Base-by-base conservation (phyloP, 306 rosid genomes). In the Malus asiatica region DNA sequence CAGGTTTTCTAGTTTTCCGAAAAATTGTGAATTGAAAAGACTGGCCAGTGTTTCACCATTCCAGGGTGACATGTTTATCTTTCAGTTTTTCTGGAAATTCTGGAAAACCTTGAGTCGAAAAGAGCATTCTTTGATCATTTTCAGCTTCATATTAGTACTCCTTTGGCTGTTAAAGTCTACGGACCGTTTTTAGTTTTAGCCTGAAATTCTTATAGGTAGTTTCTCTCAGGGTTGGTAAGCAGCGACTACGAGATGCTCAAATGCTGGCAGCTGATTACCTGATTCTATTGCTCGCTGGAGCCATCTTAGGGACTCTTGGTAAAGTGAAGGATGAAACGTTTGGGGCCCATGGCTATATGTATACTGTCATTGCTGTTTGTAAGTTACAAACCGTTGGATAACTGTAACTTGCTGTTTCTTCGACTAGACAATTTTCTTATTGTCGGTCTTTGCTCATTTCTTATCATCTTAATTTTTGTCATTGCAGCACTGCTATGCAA, bases 301-400 rank as follows among this genome's bases (percentile, higher is more conserved):
- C 91, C 80, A 84, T 88, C 81, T 78, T 92, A 78, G 97, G 97
- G 81, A 85, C 86, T 71, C 93, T 92, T 65, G 85, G 96, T 45
- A 83, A 84, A 87, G 86, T 89, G 81, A 87, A 84, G 58, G 97
- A 92, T 40, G 89, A 85, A 76, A 70, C 93, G 63, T 88, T 92
- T 72, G 97, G 93, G 48, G 77, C 85, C 76, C 85, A 83, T 44
- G 95, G 96, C 73, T 89, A 92, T 78, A 87, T 93, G 32, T 89
- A 82, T 62, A 85, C 96, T 9, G 96, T 92, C 78, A 92, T 92
- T 58, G 95, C 96, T 70, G 92, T 92, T 29, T 89, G 97, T 92
- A 83, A 88, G 97, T 88, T 5, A 74, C 46, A 77, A 68, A 77
- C 35, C 8, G 10, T 25, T 45, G 52, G 13, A 71, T 71, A 25